Percentiles rank a stretch among this genome's conserved stretches.
These are phyloP conservation scores for Capsicum chinense DNA, from an alignment of 257 asterid species.

Conservation along the genomic window DNA sequence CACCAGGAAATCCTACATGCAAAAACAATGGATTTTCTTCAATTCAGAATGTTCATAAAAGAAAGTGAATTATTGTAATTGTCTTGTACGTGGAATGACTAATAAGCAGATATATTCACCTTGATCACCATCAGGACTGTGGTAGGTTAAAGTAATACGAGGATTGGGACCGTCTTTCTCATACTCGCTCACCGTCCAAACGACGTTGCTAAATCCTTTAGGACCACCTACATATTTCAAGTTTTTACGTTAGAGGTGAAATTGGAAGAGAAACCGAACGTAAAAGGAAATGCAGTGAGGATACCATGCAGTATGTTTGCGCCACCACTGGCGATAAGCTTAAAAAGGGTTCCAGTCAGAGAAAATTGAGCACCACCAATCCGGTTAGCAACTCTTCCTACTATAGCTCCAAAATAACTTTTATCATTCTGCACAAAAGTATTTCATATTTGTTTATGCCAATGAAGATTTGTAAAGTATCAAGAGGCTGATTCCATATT, in stretches of 20 bases:
- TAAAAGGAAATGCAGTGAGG: not conserved
- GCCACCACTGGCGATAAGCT: constrained; percentile 31
- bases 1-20: constrained; percentile 60
- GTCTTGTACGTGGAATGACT: not conserved
- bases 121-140: constrained; percentile 33
- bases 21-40: not conserved
- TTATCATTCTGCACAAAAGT: constrained; percentile 50
- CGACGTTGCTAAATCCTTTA: constrained; percentile 29
- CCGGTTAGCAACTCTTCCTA: constrained; percentile 35
- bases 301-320: constrained; percentile 31
- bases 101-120: constrained; percentile 13
- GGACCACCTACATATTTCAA: constrained; percentile 16
- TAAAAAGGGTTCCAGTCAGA: constrained; percentile 26
- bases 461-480: not conserved
- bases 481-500: not conserved
- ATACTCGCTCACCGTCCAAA: constrained; percentile 23
- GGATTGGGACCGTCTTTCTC: constrained; percentile 18
- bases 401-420: constrained; percentile 27
- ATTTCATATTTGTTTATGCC: not conserved
- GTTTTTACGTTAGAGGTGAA: not conserved
- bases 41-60: constrained; percentile 5
- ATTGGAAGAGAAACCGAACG: not conserved
- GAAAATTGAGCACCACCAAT: constrained; percentile 32
- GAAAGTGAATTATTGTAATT: not conserved
- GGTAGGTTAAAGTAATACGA: constrained; percentile 24